phyloP scores from a whole-genome alignment of 1,284 basidiomycete genomes.

The Takashimella tepidaria region DNA sequence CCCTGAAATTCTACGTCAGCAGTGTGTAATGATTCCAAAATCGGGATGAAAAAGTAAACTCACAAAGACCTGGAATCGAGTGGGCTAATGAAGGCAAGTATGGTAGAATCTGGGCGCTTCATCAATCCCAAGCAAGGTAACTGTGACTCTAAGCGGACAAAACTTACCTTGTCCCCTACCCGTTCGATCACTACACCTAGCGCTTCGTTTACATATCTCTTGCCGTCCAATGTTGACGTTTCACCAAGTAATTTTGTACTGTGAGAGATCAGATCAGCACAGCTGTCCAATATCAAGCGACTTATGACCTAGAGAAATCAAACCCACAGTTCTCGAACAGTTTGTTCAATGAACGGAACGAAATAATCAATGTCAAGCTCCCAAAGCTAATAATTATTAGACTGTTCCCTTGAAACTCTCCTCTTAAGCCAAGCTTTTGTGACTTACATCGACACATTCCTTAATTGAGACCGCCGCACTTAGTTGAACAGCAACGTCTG shows the following conservation, averaged over 20 bases:
- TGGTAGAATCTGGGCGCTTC: slow-evolving; percentile 58
- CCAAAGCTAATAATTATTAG: slow-evolving; percentile 42
- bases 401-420: no score
- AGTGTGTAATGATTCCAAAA: neutral
- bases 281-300: slow-evolving; percentile 1
- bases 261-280: neutral
- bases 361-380: slow-evolving; percentile 44
- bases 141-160: no score
- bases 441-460: slow-evolving; percentile 73
- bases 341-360: slow-evolving; percentile 39
- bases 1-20: slow-evolving; percentile 26
- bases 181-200: slow-evolving; percentile 70
- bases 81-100: slow-evolving; percentile 61
- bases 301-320: slow-evolving; percentile 48
- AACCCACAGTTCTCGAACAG: slow-evolving; percentile 39
- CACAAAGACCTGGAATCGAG: slow-evolving; percentile 71
- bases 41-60: slow-evolving; percentile 33
- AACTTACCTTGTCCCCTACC: slow-evolving; percentile 57
- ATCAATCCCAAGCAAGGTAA: neutral
- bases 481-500: slow-evolving; percentile 74
- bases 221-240: slow-evolving; percentile 70
- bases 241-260: slow-evolving; percentile 60
- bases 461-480: slow-evolving; percentile 69
- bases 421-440: neutral
- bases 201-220: slow-evolving; percentile 64